Percentiles rank a stretch among this genome's conserved stretches.
Conservation (phyloP, 2,329 filamentous ascomycete species). For the Alternaria sp. region DNA sequence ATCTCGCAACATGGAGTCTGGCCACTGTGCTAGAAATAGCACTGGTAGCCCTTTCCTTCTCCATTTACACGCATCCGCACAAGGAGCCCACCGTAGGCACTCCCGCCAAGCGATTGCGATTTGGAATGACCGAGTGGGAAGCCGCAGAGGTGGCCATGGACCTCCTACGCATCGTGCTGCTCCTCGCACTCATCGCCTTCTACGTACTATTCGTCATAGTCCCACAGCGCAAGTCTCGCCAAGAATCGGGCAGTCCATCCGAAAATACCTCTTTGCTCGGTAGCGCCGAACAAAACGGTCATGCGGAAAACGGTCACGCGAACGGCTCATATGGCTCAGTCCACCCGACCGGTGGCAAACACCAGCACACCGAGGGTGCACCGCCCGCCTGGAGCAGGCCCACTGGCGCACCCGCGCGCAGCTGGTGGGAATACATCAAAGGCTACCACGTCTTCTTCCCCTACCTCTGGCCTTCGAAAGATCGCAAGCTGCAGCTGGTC, state of each 20-base stretch:
- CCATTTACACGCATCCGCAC: conserved; percentile 72
- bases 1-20: conserved; percentile 79
- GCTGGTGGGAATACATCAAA: conserved; percentile 94
- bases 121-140: conserved; percentile 64
- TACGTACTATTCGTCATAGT: conserved; percentile 63
- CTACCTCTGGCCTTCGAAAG: conserved; percentile 93
- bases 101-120: conserved; percentile 26
- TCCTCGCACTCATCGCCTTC: conserved; percentile 65
- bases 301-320: conserved; percentile 56
- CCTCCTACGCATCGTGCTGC: conserved; percentile 70
- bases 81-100: conserved; percentile 63
- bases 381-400: conserved; percentile 87
- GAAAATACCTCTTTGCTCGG: conserved; percentile 71
- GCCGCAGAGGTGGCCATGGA: conserved; percentile 70
- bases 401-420: conserved; percentile 81
- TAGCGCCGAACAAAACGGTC: conserved; percentile 53
- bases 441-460: conserved; percentile 95
- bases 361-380: conserved; percentile 62
- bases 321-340: conserved; percentile 63
- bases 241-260: conserved; percentile 45
- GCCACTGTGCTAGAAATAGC: conserved; percentile 75
- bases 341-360: conserved; percentile 50
- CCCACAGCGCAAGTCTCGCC: conserved; percentile 26
- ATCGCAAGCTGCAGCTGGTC: conserved; percentile 74
- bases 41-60: conserved; percentile 72